Conservation (phyloP, 2,329 filamentous ascomycete species). For the Meredithiella fracta region DNA sequence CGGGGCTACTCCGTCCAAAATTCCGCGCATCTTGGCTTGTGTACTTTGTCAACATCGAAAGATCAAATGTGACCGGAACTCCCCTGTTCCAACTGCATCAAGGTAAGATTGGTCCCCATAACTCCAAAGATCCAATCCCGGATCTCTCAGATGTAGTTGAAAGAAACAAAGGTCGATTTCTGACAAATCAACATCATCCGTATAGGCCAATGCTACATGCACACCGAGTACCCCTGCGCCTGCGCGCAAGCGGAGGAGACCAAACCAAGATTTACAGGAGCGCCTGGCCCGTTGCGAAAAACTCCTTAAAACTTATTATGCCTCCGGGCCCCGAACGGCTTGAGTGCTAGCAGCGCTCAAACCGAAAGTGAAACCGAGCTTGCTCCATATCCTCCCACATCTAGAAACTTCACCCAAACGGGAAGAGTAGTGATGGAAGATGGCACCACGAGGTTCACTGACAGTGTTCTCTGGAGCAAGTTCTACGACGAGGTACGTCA, state of each 20-base stretch:
- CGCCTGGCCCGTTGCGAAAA: conserved; percentile 42
- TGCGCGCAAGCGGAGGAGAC: conserved; percentile 40
- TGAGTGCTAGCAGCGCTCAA: background rate
- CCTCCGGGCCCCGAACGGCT: conserved; percentile 16
- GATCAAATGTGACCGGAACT: conserved; percentile 44
- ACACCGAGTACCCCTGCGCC: conserved; percentile 44
- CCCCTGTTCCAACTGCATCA: conserved; percentile 44
- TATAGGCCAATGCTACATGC: conserved; percentile 40
- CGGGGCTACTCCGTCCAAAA: conserved; percentile 20
- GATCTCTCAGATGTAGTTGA: background rate
- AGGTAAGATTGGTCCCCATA: conserved; percentile 25
- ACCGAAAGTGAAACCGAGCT: conserved; percentile 11
- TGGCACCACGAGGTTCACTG: conserved; percentile 39
- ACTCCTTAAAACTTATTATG: conserved; percentile 40
- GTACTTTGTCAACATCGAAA: conserved; percentile 45
- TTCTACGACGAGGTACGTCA: conserved; percentile 38
- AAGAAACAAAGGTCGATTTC: background rate
- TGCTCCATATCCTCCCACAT: conserved; percentile 10
- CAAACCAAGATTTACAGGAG: conserved; percentile 46
- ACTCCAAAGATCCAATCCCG: background rate
- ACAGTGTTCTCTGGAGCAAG: conserved; percentile 36
- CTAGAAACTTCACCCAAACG: conserved; percentile 25
- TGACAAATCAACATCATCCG: conserved; percentile 8
- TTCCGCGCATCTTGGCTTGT: conserved; percentile 34
- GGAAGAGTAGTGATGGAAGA: conserved; percentile 41